phyloP scores from a whole-genome alignment of 1,284 basidiomycete species.

The Tilletiopsis washingtonensis region DNA sequence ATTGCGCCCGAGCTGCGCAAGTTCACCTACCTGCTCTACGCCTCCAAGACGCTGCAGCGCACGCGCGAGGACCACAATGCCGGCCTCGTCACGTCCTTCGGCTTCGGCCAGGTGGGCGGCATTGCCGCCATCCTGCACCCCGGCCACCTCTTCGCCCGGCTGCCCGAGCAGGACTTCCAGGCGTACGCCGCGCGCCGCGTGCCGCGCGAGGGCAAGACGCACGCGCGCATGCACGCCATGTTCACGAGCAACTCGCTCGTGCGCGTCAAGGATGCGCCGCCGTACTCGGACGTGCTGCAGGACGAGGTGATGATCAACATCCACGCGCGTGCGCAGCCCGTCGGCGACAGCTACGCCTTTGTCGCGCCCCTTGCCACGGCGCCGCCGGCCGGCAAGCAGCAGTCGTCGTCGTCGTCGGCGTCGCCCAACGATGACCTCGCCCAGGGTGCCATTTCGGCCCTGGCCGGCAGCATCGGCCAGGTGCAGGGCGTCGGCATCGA shows the following conservation, averaged over 20 bases:
- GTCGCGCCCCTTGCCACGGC: slow-evolving; percentile 29
- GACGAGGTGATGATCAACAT: slow-evolving; percentile 83
- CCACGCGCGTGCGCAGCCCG: slow-evolving; percentile 59
- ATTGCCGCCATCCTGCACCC: slow-evolving; percentile 82
- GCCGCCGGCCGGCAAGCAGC: slow-evolving; percentile 21
- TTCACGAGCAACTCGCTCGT: slow-evolving; percentile 52
- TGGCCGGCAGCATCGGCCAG: slow-evolving; percentile 49
- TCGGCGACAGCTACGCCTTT: slow-evolving; percentile 35
- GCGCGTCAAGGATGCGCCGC: slow-evolving; percentile 89
- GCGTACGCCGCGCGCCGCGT: slow-evolving; percentile 56
- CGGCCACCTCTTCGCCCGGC: slow-evolving; percentile 75
- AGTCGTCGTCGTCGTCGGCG: slow-evolving; percentile 8
- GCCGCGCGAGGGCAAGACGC: slow-evolving; percentile 33
- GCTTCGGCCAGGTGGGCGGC: slow-evolving; percentile 92
- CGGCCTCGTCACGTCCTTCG: slow-evolving; percentile 71
- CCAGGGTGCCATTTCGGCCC: background rate
- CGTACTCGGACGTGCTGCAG: slow-evolving; percentile 82
- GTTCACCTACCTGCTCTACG: slow-evolving; percentile 89
- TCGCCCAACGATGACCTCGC: background rate
- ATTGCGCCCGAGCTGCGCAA: slow-evolving; percentile 85
- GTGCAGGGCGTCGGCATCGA: slow-evolving; percentile 62
- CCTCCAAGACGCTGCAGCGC: slow-evolving; percentile 72
- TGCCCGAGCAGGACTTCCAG: slow-evolving; percentile 66
- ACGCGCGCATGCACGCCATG: slow-evolving; percentile 40
- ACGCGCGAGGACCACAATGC: slow-evolving; percentile 38